Base-by-base conservation (phyloP, 305 asterid genomes). In the Lippia alba region DNA sequence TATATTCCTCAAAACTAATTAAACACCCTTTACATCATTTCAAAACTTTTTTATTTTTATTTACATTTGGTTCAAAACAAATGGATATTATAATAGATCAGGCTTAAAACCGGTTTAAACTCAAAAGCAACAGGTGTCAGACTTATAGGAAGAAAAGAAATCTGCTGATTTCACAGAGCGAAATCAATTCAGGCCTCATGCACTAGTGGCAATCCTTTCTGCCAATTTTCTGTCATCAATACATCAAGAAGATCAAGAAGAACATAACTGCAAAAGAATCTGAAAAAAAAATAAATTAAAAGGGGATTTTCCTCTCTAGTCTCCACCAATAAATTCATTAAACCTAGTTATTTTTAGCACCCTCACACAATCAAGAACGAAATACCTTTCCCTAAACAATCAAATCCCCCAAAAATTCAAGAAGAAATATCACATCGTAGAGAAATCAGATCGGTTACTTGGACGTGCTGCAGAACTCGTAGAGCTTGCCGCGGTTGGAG, bases 401-500 rank as follows among this genome's bases (percentile, higher is more conserved):
- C 8, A 36, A 36, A 5, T 2, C 41, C 6, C 41, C 3, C 9
- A 36, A 4, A 36, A 36, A 36, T 4, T 36, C 48, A 61, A 53
- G 20, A 57, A 70, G 5, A 18, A 36, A 51, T 45, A 40, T 12
- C 46, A 61, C 58, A 19, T 15, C 44, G 12, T n/a, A 50, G 4
- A 10, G 10, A 6, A 8, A 32, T 4, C 3, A 48, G 7, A 24
- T 24, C 30, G 30, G 3, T 24, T 87, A 89, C 96, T 90, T 86
- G 81, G 94, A 84, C 56, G 85, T 58, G 82, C 97, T 91, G 84
- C 96, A 91, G 79, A 91, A 91, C 72, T 91, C 97, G 54, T 91
- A 91, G 76, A 91, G 97, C 85, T 91, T 91, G 44, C 97, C 97
- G 16, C 96, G 89, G 80, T 81, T 91, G 7, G 97, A 91, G 92